Conservation (phyloP, 2,329 filamentous ascomycete species). For the Ceratocystis ficicola region DNA sequence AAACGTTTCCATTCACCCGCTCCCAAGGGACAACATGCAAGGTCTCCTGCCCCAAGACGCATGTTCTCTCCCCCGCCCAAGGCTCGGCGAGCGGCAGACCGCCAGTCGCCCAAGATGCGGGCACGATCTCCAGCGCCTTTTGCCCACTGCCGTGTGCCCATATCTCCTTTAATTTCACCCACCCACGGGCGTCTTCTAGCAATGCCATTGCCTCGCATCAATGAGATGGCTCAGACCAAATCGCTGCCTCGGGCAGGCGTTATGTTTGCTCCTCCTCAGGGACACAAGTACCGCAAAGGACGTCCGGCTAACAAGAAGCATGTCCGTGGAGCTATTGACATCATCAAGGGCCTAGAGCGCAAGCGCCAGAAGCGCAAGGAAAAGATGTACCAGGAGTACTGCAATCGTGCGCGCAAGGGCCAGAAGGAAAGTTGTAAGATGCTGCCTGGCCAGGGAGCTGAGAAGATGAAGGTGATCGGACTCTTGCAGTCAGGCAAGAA, state of each 20-base stretch:
- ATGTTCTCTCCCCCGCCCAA: constrained; percentile 31
- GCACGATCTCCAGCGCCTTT: constrained; percentile 39
- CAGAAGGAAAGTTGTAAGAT: constrained; percentile 51
- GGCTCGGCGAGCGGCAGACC: constrained; percentile 23
- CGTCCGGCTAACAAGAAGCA: constrained; percentile 44
- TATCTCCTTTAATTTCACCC: constrained; percentile 61
- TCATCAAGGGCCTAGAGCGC: constrained; percentile 88
- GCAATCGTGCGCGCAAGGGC: constrained; percentile 65
- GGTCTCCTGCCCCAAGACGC: constrained; percentile 32
- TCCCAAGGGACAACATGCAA: constrained; percentile 30
- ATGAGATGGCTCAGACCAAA: constrained; percentile 43
- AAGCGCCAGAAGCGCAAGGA: constrained; percentile 88
- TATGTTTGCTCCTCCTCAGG: constrained; percentile 40
- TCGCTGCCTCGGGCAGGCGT: constrained; percentile 73
- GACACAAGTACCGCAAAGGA: constrained; percentile 34
- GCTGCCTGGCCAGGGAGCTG: constrained; percentile 72
- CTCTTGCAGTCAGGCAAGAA: constrained; percentile 74
- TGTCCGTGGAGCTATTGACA: constrained; percentile 88
- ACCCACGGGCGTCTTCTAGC: constrained; percentile 28
- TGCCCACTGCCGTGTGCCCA: constrained; percentile 52
- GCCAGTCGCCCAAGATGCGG: constrained; percentile 27
- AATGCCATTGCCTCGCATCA: constrained; percentile 30
- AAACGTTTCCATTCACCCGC: constrained; percentile 36
- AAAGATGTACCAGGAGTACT: constrained; percentile 82
- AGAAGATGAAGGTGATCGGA: constrained; percentile 74